Evolutionary conservation across 2,329 filamentous ascomycete species (phyloP), one percentile per base, ranked within the genome.

Genomic region (Orbilia quercus): DNA sequence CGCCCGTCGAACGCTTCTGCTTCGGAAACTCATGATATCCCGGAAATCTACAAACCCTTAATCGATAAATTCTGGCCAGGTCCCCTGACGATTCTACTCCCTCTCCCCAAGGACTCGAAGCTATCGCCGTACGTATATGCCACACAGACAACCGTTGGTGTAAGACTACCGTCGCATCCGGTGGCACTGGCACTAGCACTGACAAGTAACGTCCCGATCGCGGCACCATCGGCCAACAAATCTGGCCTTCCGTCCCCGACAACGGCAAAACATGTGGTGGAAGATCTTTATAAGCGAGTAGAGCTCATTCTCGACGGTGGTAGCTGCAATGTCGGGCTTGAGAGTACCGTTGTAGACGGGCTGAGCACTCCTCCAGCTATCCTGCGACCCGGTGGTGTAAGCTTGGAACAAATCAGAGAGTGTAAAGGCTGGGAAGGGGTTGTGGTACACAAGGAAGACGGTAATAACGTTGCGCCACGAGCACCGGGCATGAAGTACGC

Each of bases 401-500:
- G 91, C 28, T 85, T 97, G 47, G 92, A 95, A 57, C 88, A 92
- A 79, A 82, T 98, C 64, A 84, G 90, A 45, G 79, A 82, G 42
- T 92, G 90, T 78, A 83, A 85, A 0, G 94, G 94, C 7, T 99
- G 95, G 94, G 89, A 92, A 79, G 82, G 86, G 40, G 91, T 92
- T 0, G 23, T 63, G 40, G 60, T 71, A 16, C 59, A 71, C 23
- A 69, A 64, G 25, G 54, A 67, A 65, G 12, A 66, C 38, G 31
- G 73, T 77, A 84, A 44, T 45, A 55, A 86, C 18, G 89, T 86
- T 3, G 85, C 85, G 7, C 95, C 95, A 0, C 85, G 91, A 65
- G 95, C 95, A 0, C 95, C 95, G 0, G 95, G 95, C 0, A 99
- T 99, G 95, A 99, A 99, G 82, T 99, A 99, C 80, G 91, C 95